These are phyloP conservation scores for Sclerotinia sclerotiorum DNA, from an alignment of 2,329 filamentous ascomycete species.

Conservation along the genomic window DNA sequence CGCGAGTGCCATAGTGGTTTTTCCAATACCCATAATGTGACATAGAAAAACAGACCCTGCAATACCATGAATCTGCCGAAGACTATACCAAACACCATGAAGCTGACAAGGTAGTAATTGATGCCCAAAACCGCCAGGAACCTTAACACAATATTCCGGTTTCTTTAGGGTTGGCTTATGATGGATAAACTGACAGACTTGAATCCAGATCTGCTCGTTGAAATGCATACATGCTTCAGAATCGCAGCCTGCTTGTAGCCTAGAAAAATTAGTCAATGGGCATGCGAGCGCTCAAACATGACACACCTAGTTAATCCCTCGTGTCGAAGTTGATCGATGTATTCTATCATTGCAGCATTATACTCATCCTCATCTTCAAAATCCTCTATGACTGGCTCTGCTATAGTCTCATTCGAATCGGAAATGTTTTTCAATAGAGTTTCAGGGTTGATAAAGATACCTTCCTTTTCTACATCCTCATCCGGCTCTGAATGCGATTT, in stretches of 20 bases:
- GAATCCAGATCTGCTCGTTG: slow-evolving; percentile 5
- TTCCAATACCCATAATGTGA: slow-evolving; percentile 16
- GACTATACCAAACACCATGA: slow-evolving; percentile 4
- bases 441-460: not conserved
- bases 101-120: slow-evolving; percentile 3
- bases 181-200: slow-evolving; percentile 2
- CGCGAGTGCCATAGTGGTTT: slow-evolving; percentile 6
- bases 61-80: slow-evolving; percentile 10
- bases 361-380: slow-evolving; percentile 11
- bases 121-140: not conserved
- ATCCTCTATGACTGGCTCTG: not conserved
- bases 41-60: not conserved
- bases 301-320: slow-evolving; percentile 2
- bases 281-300: not conserved
- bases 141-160: not conserved
- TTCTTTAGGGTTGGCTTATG: slow-evolving; percentile 5
- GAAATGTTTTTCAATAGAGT: slow-evolving; percentile 1
- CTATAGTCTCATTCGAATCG: not conserved
- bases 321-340: slow-evolving; percentile 4
- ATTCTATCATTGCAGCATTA: not conserved
- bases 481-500: not conserved
- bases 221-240: slow-evolving; percentile 12
- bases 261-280: slow-evolving; percentile 10
- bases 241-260: slow-evolving; percentile 7
- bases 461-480: not conserved